Conservation (phyloP, 176 grass and related monocot species). For the Elaeis guineensis region DNA sequence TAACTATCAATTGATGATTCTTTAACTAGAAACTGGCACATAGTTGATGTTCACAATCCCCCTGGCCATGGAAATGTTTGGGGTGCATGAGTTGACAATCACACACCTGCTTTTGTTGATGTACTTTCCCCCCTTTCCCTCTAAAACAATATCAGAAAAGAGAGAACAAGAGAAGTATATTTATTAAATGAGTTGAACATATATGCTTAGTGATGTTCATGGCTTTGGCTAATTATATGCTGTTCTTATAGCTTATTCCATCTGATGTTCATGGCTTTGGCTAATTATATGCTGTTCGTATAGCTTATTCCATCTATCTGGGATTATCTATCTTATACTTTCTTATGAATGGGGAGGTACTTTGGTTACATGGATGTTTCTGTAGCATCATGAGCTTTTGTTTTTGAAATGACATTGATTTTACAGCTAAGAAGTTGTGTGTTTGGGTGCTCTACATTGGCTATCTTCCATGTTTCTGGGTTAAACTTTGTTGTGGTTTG, state of each 20-base stretch:
- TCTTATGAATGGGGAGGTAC: constrained; percentile 51
- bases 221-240: constrained; percentile 9
- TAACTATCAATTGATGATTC: too few relatives aligned
- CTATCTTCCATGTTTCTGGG: constrained; percentile 97
- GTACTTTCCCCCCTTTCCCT: too few relatives aligned
- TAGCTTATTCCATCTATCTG: too few relatives aligned
- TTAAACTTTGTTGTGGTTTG: constrained; percentile 83
- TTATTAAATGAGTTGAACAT: too few relatives aligned
- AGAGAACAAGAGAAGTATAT: too few relatives aligned
- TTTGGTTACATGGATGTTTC: constrained; percentile 91
- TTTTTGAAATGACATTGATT: constrained; percentile 72
- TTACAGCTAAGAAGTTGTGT: constrained; percentile 92
- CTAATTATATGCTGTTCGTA: not conserved
- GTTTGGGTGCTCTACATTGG: constrained; percentile 96
- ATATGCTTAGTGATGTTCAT: not conserved
- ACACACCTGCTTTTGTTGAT: too few relatives aligned
- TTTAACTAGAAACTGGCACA: too few relatives aligned
- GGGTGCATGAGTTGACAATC: too few relatives aligned
- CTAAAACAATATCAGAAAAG: too few relatives aligned
- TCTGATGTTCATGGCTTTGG: constrained; percentile 8
- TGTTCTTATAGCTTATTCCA: too few relatives aligned
- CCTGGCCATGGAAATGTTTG: too few relatives aligned
- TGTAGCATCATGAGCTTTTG: constrained; percentile 60
- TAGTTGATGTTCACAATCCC: too few relatives aligned
- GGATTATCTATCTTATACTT: not conserved